These are phyloP conservation scores for Macrophomina tecta DNA, from an alignment of 2,329 filamentous ascomycete species.

Conservation along the genomic window DNA sequence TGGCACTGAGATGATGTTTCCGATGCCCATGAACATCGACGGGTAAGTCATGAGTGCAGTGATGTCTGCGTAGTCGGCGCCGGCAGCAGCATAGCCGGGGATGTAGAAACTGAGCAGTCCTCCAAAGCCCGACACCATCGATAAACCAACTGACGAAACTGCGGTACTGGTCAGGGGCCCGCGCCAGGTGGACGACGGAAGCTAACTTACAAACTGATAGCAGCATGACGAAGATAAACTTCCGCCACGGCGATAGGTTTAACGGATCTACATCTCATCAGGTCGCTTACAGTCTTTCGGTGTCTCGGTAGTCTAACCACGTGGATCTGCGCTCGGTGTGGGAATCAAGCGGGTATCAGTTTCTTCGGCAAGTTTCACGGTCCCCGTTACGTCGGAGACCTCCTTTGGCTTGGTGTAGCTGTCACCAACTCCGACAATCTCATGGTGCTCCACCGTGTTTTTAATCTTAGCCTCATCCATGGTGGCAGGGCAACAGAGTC, in stretches of 20 bases:
- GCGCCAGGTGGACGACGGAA: no score
- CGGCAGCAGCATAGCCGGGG: conserved; percentile 44
- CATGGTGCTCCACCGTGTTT: conserved; percentile 24
- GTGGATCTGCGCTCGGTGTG: conserved; percentile 38
- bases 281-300: conserved; percentile 25
- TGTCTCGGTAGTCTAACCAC: conserved; percentile 32
- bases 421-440: conserved; percentile 28
- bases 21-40: conserved; percentile 38
- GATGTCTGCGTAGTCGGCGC: conserved; percentile 49
- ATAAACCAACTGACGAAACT: conserved; percentile 50
- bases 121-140: conserved; percentile 50
- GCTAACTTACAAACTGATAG: conserved; percentile 36
- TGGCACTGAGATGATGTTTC: conserved; percentile 34
- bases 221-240: conserved; percentile 38
- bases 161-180: neutral
- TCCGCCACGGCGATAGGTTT: conserved; percentile 38
- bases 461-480: conserved; percentile 26
- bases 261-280: conserved; percentile 38
- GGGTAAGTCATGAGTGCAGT: conserved; percentile 41
- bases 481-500: neutral
- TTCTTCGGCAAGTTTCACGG: conserved; percentile 38
- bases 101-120: conserved; percentile 52
- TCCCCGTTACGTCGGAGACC: conserved; percentile 35
- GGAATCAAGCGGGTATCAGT: conserved; percentile 38
- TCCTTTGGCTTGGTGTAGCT: conserved; percentile 26